A percentile compares a stretch with the other conserved stretches of the same genome.
Evolutionary conservation across 306 rosid species (phyloP).

Genomic region (Cotoneaster glaucophyllus): DNA sequence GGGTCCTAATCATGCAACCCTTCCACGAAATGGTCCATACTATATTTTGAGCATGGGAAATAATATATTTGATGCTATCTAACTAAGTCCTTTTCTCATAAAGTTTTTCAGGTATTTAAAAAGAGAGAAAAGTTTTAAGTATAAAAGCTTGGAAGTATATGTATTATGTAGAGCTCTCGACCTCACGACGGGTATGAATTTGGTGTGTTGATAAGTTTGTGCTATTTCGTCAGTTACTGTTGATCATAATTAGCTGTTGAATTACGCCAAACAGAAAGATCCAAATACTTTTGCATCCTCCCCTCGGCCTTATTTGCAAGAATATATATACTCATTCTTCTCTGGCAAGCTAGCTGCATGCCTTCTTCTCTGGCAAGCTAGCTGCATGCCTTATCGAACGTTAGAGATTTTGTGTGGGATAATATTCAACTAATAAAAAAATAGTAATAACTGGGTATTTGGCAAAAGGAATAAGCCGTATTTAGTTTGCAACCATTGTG

Average conservation of each 20-base stretch:
- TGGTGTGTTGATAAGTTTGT: background rate
- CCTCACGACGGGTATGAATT: background rate
- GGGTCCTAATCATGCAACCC: background rate
- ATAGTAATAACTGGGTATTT: too few species aligned
- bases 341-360: too few species aligned
- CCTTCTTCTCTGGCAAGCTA: too few species aligned
- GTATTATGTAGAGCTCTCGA: background rate
- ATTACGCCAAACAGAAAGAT: background rate
- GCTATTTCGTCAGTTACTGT: constrained; percentile 4
- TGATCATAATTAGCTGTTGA: background rate
- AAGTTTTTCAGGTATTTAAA: background rate
- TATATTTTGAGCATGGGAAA: background rate
- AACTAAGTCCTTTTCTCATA: background rate
- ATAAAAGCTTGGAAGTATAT: background rate
- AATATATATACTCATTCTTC: too few species aligned
- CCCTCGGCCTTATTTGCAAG: too few species aligned
- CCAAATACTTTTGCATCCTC: background rate
- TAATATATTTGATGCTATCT: background rate
- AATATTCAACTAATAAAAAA: too few species aligned
- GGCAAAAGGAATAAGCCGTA: too few species aligned
- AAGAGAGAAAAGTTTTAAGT: background rate
- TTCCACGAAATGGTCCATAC: constrained; percentile 7
- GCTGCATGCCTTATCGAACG: too few species aligned
- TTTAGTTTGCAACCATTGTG: too few species aligned
- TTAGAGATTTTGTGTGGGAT: too few species aligned